These are phyloP conservation scores for Cutaneotrichosporon sp. DNA, from an alignment of 1,284 basidiomycete genomes.

Conservation along the genomic window DNA sequence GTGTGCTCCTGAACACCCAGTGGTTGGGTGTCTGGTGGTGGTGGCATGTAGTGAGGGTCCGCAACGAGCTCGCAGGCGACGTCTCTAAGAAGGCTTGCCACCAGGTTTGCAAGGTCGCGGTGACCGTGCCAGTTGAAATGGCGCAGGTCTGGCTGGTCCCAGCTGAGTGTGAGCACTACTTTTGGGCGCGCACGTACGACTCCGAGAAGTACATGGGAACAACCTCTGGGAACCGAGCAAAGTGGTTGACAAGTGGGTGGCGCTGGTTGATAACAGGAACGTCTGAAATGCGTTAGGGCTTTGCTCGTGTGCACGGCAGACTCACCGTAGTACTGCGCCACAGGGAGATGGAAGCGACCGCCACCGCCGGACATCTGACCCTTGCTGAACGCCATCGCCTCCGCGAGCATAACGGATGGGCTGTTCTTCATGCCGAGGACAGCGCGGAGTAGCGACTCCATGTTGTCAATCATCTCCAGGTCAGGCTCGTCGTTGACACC, in stretches of 20 bases:
- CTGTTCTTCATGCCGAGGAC: slow-evolving; percentile 40
- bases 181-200: slow-evolving; percentile 32
- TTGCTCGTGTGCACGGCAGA: not conserved
- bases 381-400: slow-evolving; percentile 46
- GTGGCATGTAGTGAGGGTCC: slow-evolving; percentile 26
- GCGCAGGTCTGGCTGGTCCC: slow-evolving; percentile 47
- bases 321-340: slow-evolving; percentile 50
- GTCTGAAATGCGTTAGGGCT: slow-evolving; percentile 26
- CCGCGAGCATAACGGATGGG: slow-evolving; percentile 48
- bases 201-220: slow-evolving; percentile 46
- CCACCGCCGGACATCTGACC: slow-evolving; percentile 52
- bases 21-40: not conserved
- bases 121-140: slow-evolving; percentile 50
- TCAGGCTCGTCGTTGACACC: slow-evolving; percentile 51
- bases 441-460: slow-evolving; percentile 52
- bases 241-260: slow-evolving; percentile 47
- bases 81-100: slow-evolving; percentile 44
- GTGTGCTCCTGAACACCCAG: slow-evolving; percentile 1
- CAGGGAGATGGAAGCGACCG: slow-evolving; percentile 49
- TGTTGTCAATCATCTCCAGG: slow-evolving; percentile 48
- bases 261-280: slow-evolving; percentile 50
- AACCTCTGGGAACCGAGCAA: slow-evolving; percentile 49
- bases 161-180: slow-evolving; percentile 32
- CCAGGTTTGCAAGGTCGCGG: slow-evolving; percentile 44
- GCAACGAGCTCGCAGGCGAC: slow-evolving; percentile 41